phyloP scores from a whole-genome alignment of 1,284 basidiomycete genomes.

The Mycena citricolor region DNA sequence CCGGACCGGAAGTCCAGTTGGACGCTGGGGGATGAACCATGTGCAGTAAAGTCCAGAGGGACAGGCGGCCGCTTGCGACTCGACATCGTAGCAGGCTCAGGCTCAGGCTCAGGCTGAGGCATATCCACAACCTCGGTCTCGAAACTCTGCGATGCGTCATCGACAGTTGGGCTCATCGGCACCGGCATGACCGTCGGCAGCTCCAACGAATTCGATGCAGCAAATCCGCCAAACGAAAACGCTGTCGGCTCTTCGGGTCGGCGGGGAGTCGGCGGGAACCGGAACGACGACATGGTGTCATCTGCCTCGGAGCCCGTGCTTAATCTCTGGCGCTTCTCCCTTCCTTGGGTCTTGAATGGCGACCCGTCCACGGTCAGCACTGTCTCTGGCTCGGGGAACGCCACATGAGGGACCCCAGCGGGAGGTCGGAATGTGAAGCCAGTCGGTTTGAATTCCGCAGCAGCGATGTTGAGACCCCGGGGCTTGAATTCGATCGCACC shows the following conservation, averaged over 20 bases:
- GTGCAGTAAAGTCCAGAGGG: conserved; percentile 76
- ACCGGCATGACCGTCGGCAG: conserved; percentile 36
- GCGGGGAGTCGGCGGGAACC: conserved; percentile 58
- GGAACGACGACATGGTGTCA: conserved; percentile 69
- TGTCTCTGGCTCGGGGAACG: conserved; percentile 35
- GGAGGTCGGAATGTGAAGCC: conserved; percentile 75
- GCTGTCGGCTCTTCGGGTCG: conserved; percentile 60
- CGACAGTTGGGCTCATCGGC: conserved; percentile 21
- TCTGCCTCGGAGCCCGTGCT: conserved; percentile 13
- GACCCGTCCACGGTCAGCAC: conserved; percentile 30
- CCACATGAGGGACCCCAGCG: conserved; percentile 58
- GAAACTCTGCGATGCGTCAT: conserved; percentile 10
- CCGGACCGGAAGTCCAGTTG: conserved; percentile 52
- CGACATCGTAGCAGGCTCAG: no score
- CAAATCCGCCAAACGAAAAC: conserved; percentile 65
- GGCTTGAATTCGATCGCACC: not conserved
- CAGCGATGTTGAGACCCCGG: conserved; percentile 70
- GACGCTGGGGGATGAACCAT: conserved; percentile 18
- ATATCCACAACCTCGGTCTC: conserved; percentile 29
- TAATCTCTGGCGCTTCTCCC: conserved; percentile 71
- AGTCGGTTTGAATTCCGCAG: conserved; percentile 73
- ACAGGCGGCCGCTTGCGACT: conserved; percentile 71
- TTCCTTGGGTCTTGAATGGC: conserved; percentile 30
- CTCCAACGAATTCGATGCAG: conserved; percentile 31
- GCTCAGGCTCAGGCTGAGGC: conserved; percentile 28